These are phyloP conservation scores for Vitis hybrid DNA, from an alignment of 177 flowering plant species.

Conservation along the genomic window DNA sequence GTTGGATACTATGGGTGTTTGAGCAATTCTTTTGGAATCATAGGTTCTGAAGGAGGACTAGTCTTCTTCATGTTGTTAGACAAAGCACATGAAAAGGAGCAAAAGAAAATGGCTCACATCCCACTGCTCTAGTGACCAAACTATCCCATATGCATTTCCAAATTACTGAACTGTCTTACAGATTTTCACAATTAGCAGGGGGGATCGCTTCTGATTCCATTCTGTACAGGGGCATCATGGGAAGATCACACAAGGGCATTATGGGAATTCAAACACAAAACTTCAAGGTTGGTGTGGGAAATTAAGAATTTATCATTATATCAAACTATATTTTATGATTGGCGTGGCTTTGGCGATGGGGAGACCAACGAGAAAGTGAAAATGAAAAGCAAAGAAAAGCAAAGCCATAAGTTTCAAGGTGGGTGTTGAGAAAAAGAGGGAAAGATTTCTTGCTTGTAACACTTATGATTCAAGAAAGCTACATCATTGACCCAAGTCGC, in stretches of 20 bases:
- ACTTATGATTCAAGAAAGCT: neutral
- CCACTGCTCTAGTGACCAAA: neutral
- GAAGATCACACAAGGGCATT: neutral
- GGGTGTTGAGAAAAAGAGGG: conserved; percentile 7
- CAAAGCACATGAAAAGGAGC: neutral
- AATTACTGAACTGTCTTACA: neutral
- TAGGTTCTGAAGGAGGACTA: neutral
- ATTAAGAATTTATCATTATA: neutral
- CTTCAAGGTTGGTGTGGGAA: neutral
- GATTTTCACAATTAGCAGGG: neutral
- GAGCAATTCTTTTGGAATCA: neutral
- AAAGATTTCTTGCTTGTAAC: conserved; percentile 6
- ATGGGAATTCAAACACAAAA: neutral
- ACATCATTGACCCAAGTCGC: neutral
- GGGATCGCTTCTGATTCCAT: neutral
- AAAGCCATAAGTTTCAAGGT: neutral
- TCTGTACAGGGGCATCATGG: neutral
- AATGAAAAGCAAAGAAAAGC: conserved; percentile 18
- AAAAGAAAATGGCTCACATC: neutral
- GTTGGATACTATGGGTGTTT: neutral
- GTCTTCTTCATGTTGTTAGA: neutral
- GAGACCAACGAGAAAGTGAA: neutral
- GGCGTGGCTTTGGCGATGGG: neutral
- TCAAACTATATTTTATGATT: neutral
- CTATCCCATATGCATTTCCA: neutral